Base-by-base conservation (phyloP, 345 rosid species). In the Turnera subulata region DNA sequence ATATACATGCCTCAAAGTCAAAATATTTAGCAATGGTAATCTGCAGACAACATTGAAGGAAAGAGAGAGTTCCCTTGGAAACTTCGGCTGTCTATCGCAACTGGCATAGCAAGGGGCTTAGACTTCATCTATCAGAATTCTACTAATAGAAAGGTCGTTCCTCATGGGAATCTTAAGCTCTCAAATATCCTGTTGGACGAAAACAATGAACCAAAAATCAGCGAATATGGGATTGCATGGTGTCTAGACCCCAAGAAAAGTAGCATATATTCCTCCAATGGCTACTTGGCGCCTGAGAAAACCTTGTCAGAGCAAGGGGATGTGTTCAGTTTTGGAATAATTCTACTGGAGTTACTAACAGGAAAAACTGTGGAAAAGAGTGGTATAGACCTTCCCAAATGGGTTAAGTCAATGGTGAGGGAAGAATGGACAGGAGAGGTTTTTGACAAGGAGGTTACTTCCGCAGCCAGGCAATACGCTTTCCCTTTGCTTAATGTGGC, bases 341-440 rank as follows among this genome's bases (percentile, higher is more conserved):
- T 82, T 12, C 69, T 84, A 16, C 71, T 82, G 1, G 82, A 76
- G 68, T 56, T 84, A 5, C 76, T 84, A 16, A 82, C 85, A 0
- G 82, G 84, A 11, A 84, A 82, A 71, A 52, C 66, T 0, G 81
- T 78, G 4, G 82, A 82, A 35, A 80, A 64, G 47, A 82, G 61
- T 2, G 76, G 81, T 24, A 68, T 80, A 38, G 80, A 82, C 58
- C 85, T 84, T 38, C 84, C 85, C 1, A 76, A 74, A n/a, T 82
- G 91, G 88, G 91, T 80, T 14, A 76, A 67, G 55, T 72, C 82
- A 37, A 78, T 72, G 81, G 88, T 82, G 29, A 76, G 81, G 51
- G 88, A 84, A 61, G 88, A 84, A 68, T 84, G 91, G 91, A 82
- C 88, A 0, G 88, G 85, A 6, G 91, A 85, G 58, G 87, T 81